These are phyloP conservation scores for Trypanosoma vivax DNA, from an alignment of 208 protist species.

Conservation along the genomic window DNA sequence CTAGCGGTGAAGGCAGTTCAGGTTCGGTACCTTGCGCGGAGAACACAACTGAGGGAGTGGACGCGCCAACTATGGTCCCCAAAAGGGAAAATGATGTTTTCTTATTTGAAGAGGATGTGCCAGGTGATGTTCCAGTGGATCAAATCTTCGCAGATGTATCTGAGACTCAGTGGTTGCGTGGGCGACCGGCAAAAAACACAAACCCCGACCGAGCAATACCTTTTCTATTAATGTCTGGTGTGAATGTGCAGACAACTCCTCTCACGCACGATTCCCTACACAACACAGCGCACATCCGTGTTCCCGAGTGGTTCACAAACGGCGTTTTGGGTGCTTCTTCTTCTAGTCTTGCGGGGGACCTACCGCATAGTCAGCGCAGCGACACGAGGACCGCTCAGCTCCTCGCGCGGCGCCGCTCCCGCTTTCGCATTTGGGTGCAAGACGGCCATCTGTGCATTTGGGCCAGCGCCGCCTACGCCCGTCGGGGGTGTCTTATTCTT, in stretches of 20 bases:
- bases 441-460: conserved; percentile 63
- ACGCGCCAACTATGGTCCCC: conserved; percentile 15
- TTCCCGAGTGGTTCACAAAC: conserved; percentile 13
- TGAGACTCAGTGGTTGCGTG: conserved; percentile 12
- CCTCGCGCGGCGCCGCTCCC: conserved; percentile 41
- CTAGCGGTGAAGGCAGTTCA: conserved; percentile 21
- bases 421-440: conserved; percentile 75
- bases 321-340: background rate
- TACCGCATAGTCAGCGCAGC: background rate
- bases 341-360: background rate
- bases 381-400: conserved; percentile 1
- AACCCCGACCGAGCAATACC: conserved; percentile 35
- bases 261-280: conserved; percentile 34
- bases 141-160: conserved; percentile 31
- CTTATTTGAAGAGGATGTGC: conserved; percentile 71
- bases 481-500: conserved; percentile 60
- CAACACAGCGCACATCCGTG: conserved; percentile 12
- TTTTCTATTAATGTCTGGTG: conserved; percentile 65
- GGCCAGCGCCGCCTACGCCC: conserved; percentile 64
- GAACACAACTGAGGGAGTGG: background rate
- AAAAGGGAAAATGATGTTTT: conserved; percentile 28
- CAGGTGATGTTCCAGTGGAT: conserved; percentile 12
- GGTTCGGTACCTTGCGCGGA: background rate
- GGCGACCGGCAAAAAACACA: conserved; percentile 24
- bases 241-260: conserved; percentile 56